Conservation (phyloP, 2,329 filamentous ascomycete genomes). For the Aspergillus pseudoterreus region DNA sequence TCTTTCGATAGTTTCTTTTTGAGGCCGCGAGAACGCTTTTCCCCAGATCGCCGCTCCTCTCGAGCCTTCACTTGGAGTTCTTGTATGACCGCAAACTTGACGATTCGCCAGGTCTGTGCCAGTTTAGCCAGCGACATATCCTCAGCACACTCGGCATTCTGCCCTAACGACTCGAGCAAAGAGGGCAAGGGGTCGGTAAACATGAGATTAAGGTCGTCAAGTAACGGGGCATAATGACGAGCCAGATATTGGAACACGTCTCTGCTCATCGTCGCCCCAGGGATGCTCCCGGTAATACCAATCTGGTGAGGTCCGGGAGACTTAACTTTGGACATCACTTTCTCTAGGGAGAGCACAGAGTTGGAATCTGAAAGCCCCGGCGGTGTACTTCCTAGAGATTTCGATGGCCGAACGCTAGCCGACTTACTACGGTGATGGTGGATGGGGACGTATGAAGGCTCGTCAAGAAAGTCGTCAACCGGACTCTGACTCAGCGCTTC, state of each 20-base stretch:
- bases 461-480: constrained; percentile 56
- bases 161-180: constrained; percentile 45
- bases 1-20: constrained; percentile 30
- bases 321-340: constrained; percentile 44
- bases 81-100: constrained; percentile 49
- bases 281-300: constrained; percentile 48
- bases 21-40: constrained; percentile 17
- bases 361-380: constrained; percentile 46
- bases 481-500: constrained; percentile 51
- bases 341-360: constrained; percentile 50
- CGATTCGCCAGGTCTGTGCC: constrained; percentile 58
- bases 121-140: constrained; percentile 48
- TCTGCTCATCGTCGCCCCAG: constrained; percentile 43
- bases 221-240: constrained; percentile 39
- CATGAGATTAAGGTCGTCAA: constrained; percentile 24
- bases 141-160: constrained; percentile 54
- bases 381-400: constrained; percentile 53
- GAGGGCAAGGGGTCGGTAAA: constrained; percentile 25
- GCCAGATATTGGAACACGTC: constrained; percentile 42
- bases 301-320: constrained; percentile 43
- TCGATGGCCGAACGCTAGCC: constrained; percentile 46
- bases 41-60: constrained; percentile 22
- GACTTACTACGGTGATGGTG: constrained; percentile 47
- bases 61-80: constrained; percentile 45
- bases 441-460: constrained; percentile 50